A percentile compares a stretch with the other conserved stretches of the same genome.
These are phyloP conservation scores for Kodamaea kaohsiungensis DNA, from an alignment of 805 yeast genomes.

Conservation along the genomic window DNA sequence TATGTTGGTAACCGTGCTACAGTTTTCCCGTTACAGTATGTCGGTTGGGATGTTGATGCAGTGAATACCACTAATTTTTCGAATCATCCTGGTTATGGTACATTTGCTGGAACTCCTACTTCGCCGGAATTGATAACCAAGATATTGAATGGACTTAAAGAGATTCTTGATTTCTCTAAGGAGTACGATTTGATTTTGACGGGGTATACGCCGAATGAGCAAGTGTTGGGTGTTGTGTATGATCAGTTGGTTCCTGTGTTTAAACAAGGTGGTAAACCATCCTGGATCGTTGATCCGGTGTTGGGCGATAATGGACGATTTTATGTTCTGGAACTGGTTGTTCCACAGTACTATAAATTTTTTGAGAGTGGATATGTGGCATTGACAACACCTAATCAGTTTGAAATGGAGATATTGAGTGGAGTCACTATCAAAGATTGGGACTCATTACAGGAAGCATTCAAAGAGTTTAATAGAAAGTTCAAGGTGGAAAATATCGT, in stretches of 20 bases:
- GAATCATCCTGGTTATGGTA: conserved; percentile 88
- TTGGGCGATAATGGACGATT: conserved; percentile 86
- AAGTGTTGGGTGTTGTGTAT: conserved; percentile 52
- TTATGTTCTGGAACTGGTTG: conserved; percentile 64
- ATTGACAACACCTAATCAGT: conserved; percentile 71
- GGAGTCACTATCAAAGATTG: conserved; percentile 44
- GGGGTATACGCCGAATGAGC: conserved; percentile 75
- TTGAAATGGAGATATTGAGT: conserved; percentile 65
- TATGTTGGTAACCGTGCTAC: conserved; percentile 93
- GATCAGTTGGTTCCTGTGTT: conserved; percentile 38
- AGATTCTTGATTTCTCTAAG: conserved; percentile 38
- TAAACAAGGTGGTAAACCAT: conserved; percentile 21
- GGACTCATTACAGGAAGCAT: conserved; percentile 36
- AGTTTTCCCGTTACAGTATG: conserved; percentile 81
- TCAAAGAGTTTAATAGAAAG: conserved; percentile 40
- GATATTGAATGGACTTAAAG: conserved; percentile 56
- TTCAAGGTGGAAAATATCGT: conserved; percentile 55
- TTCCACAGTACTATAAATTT: conserved; percentile 53
- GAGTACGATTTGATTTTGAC: conserved; percentile 67
- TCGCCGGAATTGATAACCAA: conserved; percentile 46
- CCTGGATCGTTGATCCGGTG: conserved; percentile 86
- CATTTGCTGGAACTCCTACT: conserved; percentile 58
- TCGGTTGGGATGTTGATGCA: conserved; percentile 92
- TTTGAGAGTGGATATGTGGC: conserved; percentile 45
- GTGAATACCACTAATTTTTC: conserved; percentile 87